A percentile compares a stretch with the other conserved stretches of the same genome.
These are phyloP conservation scores for Lupinus albus DNA, from an alignment of 306 rosid species.

Conservation along the genomic window DNA sequence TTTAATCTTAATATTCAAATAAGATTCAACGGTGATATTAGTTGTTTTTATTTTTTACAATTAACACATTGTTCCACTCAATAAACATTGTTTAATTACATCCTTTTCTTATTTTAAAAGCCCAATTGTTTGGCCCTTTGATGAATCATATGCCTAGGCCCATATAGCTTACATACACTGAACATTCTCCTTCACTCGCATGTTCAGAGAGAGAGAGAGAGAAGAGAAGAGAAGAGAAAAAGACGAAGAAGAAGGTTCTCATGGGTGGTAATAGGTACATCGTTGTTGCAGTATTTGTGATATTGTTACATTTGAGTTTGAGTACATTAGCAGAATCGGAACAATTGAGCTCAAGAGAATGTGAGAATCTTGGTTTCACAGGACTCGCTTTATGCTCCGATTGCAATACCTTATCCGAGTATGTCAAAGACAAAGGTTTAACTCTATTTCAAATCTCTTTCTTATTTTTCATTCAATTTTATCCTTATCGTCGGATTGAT, in stretches of 20 bases:
- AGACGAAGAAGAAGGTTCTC: slow-evolving; percentile 8
- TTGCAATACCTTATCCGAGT: slow-evolving; percentile 79
- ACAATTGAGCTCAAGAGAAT: slow-evolving; percentile 74
- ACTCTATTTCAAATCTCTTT: slow-evolving; percentile 22
- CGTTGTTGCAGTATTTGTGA: slow-evolving; percentile 30
- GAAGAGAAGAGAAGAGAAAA: too few relatives aligned
- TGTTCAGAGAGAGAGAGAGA: background rate
- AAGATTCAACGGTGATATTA: too few relatives aligned
- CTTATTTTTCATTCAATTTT: background rate
- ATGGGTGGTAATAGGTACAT: background rate
- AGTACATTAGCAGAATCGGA: slow-evolving; percentile 47
- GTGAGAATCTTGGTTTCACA: slow-evolving; percentile 87
- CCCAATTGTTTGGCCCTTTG: background rate
- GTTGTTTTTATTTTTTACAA: too few relatives aligned
- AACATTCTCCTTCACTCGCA: background rate
- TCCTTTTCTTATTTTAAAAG: too few relatives aligned
- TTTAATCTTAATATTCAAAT: too few relatives aligned
- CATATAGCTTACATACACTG: background rate
- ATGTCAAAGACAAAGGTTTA: slow-evolving; percentile 88
- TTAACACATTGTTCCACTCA: too few relatives aligned
- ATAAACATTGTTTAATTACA: too few relatives aligned
- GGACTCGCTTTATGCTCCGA: slow-evolving; percentile 93
- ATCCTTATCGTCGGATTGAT: background rate
- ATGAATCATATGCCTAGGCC: slow-evolving; percentile 28
- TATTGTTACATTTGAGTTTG: slow-evolving; percentile 32